A percentile compares a stretch with the other conserved stretches of the same genome.
Evolutionary conservation across 2,329 filamentous ascomycete species (phyloP).

Genomic region (Celoporthe dispersa): DNA sequence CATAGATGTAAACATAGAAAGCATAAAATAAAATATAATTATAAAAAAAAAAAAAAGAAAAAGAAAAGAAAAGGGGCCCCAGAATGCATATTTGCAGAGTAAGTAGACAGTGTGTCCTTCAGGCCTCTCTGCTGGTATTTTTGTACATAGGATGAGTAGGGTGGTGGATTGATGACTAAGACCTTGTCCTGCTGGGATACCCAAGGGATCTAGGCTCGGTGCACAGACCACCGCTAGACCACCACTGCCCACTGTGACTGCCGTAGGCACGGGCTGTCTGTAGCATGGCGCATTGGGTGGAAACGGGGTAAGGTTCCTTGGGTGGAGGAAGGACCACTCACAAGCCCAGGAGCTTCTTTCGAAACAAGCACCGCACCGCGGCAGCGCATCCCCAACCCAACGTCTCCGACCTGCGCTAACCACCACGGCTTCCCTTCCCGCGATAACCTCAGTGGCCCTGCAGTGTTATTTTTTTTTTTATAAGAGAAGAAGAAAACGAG

Average conservation of each 20-base stretch:
- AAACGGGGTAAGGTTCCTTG: neutral
- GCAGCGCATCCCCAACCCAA: neutral
- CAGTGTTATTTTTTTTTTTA: neutral
- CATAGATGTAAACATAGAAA: neutral
- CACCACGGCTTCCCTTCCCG: neutral
- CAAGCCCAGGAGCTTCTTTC: constrained; percentile 1
- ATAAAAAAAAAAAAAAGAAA: neutral
- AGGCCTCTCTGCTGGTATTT: no score
- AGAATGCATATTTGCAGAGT: no score
- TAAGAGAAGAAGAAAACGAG: neutral
- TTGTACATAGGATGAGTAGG: no score
- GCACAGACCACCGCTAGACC: neutral
- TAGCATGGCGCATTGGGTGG: neutral
- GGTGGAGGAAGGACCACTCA: neutral
- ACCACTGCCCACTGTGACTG: neutral
- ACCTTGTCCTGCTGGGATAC: neutral
- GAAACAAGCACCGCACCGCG: neutral
- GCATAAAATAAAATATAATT: neutral
- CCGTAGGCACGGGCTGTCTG: neutral
- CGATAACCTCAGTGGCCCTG: neutral
- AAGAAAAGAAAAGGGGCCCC: neutral
- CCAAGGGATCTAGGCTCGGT: neutral
- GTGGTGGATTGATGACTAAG: neutral
- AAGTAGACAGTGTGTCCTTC: no score
- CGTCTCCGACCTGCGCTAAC: neutral